Base-by-base conservation (phyloP, 352 stramenopile species). In the Pythium monospermum region DNA sequence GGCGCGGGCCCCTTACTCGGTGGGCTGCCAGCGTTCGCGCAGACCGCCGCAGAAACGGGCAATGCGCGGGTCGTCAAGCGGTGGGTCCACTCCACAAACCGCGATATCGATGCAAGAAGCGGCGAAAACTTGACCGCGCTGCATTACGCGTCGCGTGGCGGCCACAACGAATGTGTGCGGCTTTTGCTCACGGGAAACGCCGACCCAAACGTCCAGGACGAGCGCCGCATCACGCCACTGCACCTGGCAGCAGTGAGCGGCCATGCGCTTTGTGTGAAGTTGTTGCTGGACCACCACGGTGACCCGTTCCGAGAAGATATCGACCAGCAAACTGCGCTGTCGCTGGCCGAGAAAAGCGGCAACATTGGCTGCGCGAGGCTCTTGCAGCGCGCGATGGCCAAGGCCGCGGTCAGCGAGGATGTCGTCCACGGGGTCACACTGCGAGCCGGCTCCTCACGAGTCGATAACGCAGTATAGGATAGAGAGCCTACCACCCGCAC, bases 231-330 rank as follows among this genome's bases (percentile, higher is more conserved):
- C 43, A 92, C 78, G 51, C 81, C 81, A 6, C 57, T 92, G 45
- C 81, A 92, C 57, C 57, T 92, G 7, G 78, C 81, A 6, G 76
- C 78, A 3, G 46, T 92, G 10, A 73, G 76, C 12, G 81, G 81
- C 23, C 80, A 90, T 50, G 81, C 78, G 35, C 68, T 92, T 16
- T 86, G 78, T 32, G 78, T 92, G 16, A 92, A 92, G 59, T 57
- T 92, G 40, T 65, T 92, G 49, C 54, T 92, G 38, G 78, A 90
- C 62, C 59, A 85, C 62, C 77, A 92, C 47, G 81, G 76, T 1
- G 78, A 92, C 45, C 81, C 81, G 47, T 92, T 92, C 53, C 64
- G 73, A 61, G 79, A 88, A 70, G 81, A 89, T 45, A 37, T 89
- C 63, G 78, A 92, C 67, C 73, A 79, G 47, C 80, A 86, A 26